These are phyloP conservation scores for Stephanodiscus minutulus DNA, from an alignment of 108 stramenopile genomes.

Conservation along the genomic window DNA sequence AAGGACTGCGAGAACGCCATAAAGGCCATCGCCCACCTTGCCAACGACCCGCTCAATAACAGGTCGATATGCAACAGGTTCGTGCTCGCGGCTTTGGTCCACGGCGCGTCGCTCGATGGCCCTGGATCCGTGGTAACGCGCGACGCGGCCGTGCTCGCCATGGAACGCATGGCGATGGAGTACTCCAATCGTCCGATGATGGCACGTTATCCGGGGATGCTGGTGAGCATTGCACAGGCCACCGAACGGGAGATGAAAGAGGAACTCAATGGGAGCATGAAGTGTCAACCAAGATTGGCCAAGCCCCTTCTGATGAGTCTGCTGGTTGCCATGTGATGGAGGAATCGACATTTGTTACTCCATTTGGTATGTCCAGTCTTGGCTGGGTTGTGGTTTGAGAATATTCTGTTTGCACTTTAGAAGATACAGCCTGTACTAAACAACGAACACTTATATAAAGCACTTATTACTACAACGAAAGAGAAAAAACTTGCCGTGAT, in stretches of 20 bases:
- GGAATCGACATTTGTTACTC: too few species aligned
- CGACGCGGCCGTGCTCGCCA: constrained; percentile 75
- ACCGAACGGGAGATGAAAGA: constrained; percentile 77
- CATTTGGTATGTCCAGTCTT: too few species aligned
- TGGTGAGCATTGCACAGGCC: constrained; percentile 74
- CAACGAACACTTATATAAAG: too few species aligned
- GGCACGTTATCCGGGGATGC: constrained; percentile 75
- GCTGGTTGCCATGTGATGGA: constrained; percentile 79
- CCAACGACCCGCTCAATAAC: constrained; percentile 76
- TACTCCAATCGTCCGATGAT: constrained; percentile 71
- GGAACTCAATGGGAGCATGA: constrained; percentile 38
- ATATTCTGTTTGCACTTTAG: too few species aligned
- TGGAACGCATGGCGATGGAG: constrained; percentile 85
- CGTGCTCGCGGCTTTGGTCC: constrained; percentile 71
- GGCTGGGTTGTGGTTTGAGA: too few species aligned
- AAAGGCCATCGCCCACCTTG: constrained; percentile 81
- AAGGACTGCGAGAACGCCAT: constrained; percentile 82
- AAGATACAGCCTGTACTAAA: too few species aligned
- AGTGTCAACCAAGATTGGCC: constrained; percentile 65
- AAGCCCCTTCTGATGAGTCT: constrained; percentile 84
- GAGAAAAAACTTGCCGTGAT: too few species aligned
- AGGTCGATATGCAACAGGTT: constrained; percentile 63
- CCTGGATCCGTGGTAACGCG: constrained; percentile 49
- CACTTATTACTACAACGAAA: too few species aligned
- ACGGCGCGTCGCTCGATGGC: constrained; percentile 52